Conservation (phyloP, 2,329 filamentous ascomycete genomes). For the Drechslerella coelobrocha region DNA sequence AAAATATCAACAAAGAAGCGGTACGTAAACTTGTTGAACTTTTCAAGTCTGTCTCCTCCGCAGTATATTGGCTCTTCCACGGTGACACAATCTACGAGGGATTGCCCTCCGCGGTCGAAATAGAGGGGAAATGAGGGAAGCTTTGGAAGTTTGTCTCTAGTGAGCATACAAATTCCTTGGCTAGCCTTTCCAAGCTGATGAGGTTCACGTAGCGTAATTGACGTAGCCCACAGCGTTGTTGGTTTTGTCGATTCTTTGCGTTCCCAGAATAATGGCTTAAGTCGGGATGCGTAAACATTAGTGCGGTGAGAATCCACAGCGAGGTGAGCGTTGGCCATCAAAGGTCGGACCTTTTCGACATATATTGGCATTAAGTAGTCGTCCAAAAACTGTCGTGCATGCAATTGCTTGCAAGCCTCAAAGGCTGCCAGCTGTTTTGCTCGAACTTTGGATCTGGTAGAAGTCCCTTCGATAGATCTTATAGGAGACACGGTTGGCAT, state of each 20-base stretch:
- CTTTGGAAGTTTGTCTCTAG: slow-evolving; percentile 68
- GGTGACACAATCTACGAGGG: slow-evolving; percentile 64
- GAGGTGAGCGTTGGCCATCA: slow-evolving; percentile 84
- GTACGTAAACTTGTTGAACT: slow-evolving; percentile 75
- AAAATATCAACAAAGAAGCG: slow-evolving; percentile 82
- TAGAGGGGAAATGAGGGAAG: slow-evolving; percentile 75
- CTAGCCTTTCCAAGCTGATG: slow-evolving; percentile 67
- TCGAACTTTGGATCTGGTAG: slow-evolving; percentile 72
- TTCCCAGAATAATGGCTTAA: slow-evolving; percentile 79
- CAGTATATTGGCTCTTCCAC: slow-evolving; percentile 61
- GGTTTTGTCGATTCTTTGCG: slow-evolving; percentile 57
- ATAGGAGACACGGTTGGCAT: slow-evolving; percentile 78
- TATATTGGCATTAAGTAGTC: slow-evolving; percentile 76
- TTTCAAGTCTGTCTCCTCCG: slow-evolving; percentile 60
- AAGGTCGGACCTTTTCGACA: slow-evolving; percentile 70
- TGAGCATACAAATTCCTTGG: slow-evolving; percentile 73
- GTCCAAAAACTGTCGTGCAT: slow-evolving; percentile 72
- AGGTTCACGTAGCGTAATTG: slow-evolving; percentile 66
- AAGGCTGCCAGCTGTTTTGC: slow-evolving; percentile 92
- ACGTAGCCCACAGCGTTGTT: slow-evolving; percentile 32
- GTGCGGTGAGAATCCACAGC: slow-evolving; percentile 81
- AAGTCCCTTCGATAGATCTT: slow-evolving; percentile 68
- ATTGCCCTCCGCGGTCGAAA: slow-evolving; percentile 69
- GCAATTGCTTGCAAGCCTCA: slow-evolving; percentile 75
- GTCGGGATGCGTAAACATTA: slow-evolving; percentile 75